phyloP scores from a whole-genome alignment of 257 asterid genomes.

The Nemophila menziesii region DNA sequence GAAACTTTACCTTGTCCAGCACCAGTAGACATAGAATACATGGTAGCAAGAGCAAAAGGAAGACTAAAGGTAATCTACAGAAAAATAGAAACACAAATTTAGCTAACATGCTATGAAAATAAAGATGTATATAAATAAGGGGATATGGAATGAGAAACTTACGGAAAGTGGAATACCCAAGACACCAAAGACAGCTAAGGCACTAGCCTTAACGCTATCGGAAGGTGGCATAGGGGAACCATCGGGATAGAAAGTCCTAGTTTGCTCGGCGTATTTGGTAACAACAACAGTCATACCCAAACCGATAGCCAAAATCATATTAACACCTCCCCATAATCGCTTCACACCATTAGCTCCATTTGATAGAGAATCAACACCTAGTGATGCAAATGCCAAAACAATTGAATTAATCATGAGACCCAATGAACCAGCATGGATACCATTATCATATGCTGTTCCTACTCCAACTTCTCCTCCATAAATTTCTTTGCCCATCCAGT shows the following conservation, averaged over 20 bases:
- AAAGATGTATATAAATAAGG: too few relatives aligned
- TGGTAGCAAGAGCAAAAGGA: too few relatives aligned
- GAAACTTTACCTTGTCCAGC: too few relatives aligned
- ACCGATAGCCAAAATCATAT: neutral
- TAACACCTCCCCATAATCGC: neutral
- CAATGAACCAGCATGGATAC: constrained; percentile 40
- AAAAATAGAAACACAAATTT: too few relatives aligned
- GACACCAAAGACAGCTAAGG: neutral
- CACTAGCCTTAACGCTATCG: neutral
- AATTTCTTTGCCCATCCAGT: constrained; percentile 68
- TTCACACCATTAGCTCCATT: neutral
- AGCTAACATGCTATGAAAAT: too few relatives aligned
- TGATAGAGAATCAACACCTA: neutral
- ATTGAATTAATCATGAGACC: neutral
- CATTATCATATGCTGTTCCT: constrained; percentile 20
- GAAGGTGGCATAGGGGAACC: neutral
- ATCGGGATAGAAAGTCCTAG: neutral
- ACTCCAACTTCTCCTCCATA: constrained; percentile 49
- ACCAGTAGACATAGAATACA: too few relatives aligned
- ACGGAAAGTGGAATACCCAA: constrained; percentile 5
- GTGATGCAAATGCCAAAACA: neutral
- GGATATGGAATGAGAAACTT: too few relatives aligned
- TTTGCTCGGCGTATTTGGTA: neutral
- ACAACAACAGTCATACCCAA: neutral
- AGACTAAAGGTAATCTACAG: too few relatives aligned